Base-by-base conservation (phyloP, 441 rosid species). In the Brassica hybrid region DNA sequence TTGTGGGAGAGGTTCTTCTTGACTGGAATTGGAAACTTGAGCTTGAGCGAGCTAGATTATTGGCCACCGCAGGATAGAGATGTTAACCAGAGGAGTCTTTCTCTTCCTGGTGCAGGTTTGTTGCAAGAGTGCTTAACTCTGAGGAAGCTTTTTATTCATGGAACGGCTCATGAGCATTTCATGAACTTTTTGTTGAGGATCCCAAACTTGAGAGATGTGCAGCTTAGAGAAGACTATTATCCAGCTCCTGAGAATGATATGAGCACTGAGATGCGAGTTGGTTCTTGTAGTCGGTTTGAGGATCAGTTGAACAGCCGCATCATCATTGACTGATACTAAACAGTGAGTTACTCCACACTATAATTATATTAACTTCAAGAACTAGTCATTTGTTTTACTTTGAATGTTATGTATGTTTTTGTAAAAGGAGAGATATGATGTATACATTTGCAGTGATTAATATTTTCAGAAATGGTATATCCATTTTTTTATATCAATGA, bases 61-160 rank as follows among this genome's bases (percentile, higher is more conserved):
- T 96, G 98, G 97, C 98, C 97, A 4, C 97, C 99, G 0, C 97
- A 88, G 17, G 98, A 96, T 69, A 81, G 90, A 78, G 98, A 93
- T 1, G 97, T 93, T 18, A 91, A 96, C 79, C 99, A 88, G 61
- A 86, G 99, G 82, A 89, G 94, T 74, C 81, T 93, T 21, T 84
- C 97, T 1, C 91, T 92, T n/a, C 94, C 98, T 0, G 93, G 87
- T 4, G 95, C 88, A 1, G 97, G 86, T 10, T 76, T 96, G 79
- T 88, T 96, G 1, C 84, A 82, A 4, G 86, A 85, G 32, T 90
- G 97, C 50, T 69, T 63, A 3, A 66, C 86, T 0, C 66, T 93
- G 62, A 86, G 99, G 88, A 93, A 90, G 86, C 90, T 96, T 4
- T 89, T 93, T 75, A 90, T 93, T 19, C 97, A 94, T 34, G 99